Base-by-base conservation (phyloP, 805 yeast species). In the Cephaloascus fragrans region DNA sequence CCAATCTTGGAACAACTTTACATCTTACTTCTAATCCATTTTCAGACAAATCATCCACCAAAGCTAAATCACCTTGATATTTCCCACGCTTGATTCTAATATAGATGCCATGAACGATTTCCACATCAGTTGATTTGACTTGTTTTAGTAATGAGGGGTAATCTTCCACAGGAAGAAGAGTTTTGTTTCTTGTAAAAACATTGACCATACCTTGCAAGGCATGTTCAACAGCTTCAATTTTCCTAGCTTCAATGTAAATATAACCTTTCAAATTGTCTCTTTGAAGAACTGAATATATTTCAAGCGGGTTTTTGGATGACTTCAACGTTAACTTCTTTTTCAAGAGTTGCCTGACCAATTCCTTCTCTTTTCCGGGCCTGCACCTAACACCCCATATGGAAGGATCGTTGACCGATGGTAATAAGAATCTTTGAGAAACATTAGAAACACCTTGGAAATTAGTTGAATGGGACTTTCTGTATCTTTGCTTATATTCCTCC, bases 361-460 rank as follows among this genome's bases (percentile, higher is more conserved):
- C 96, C 59, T 86, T 90, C 61, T 93, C 98, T 48, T 83, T 78
- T 37, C 97, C 97, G 26, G 85, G 87, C 52, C 94, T 77, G 64
- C 95, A 87, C 60, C 96, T 77, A 35, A 93, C 77, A 53, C 96
- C 97, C 84, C 96, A 93, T 50, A 93, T 86, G 39, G 87, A 80
- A 6, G 98, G 97, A 56, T 93, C 97, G 51, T 89, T 87, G 42
- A 93, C 95, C 26, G 97, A 87, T 10, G 98, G 98, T 60, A 93
- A 71, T 49, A 93, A 71, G 50, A 93, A 75, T 53, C 95, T 81
- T 59, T 93, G 98, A 4, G 97, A 93, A 10, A 90, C 96, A 3
- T 69, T 56, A 32, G 69, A 71, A 23, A 69, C 58, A 36, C 95
- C 96, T 52, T 94, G 74, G 60, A 83, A 89, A 44, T 83, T 83